Evolutionary conservation across 164 flowering plant genomes (phyloP), one percentile per base, ranked within the genome.

Genomic region (Nymphaea thermarum): DNA sequence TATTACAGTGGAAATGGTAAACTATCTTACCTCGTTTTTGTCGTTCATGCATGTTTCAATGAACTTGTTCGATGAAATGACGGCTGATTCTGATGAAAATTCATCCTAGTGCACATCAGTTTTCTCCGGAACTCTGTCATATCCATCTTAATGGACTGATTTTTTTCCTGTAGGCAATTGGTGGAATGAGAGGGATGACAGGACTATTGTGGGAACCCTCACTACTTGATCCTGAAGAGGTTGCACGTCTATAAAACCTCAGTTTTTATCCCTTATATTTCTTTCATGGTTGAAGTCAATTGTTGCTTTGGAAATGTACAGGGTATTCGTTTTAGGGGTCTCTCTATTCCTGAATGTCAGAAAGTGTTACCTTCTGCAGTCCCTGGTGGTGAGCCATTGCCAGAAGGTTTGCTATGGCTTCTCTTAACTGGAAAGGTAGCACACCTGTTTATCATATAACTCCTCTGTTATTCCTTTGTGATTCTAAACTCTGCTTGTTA

Each of bases 111-210:
- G n/a, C n/a, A n/a, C 53, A 47, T 3, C 11, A 1, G 4, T 47
- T 47, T 47, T 3, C 53, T 47, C 53, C 11, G 53, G 11, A 6
- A 47, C 10, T 47, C 53, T 47, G 55, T 7, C 55, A 47, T 47
- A 47, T 25, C 7, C 12, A 47, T 47, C 7, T 47, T 47, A 47
- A 47, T 4, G 7, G 12, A 47, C 7, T 61, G 3, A 2, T 64
- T 11, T 47, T 2, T 43, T 36, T 70, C 66, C 68, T 61, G 61
- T 36, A 78, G 81, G 81, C 73, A 44, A 77, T 94, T 74, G 98
- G 99, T 71, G 98, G 99, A 43, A 94, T 94, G 99, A 87, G 99
- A 77, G 99, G 99, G 81, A 91, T 94, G 96, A 87, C 88, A 55
- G 96, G 96, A 47, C 70, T 94, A 67, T 80, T 94, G 12, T 94